Base-by-base conservation (phyloP, 78 protist genomes). In the Dictyostelium brefeldianum region DNA sequence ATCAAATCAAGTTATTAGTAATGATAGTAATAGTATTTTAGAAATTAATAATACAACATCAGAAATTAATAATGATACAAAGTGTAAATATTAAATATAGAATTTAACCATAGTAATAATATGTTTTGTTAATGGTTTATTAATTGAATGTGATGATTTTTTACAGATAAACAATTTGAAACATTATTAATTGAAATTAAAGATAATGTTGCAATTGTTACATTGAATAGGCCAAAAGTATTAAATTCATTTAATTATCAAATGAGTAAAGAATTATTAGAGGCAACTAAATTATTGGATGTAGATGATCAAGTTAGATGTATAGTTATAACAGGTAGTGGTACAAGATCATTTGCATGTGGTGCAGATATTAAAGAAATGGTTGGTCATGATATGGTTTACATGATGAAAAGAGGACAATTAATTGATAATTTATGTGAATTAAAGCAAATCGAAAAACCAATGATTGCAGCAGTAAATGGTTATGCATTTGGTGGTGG, bases 401-500 rank as follows among this genome's bases (percentile, higher is more conserved):
- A 94, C 20, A 79, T 81, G 64, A 50, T 54, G 67, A 4, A n/a
- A 11, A 31, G 4, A 27, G 64, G 69, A 47, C 81, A 95, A 22
- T 64, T 97, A 70, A 95, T 98, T 59, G 95, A 80, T 54, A 81
- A 57, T 18, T 53, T 83, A 17, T 48, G 65, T 8, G 46, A 64
- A 15, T 12, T 91, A 3, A n/a, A 43, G 15, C 12, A n/a, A 2
- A 81, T 81, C 12, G 71, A 50, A 29, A 98, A 96, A 94, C 99
- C 99, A 25, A 46, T 98, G 50, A 96, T 98, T 47, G 99, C 99
- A 11, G 99, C 99, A 1, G 99, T 98, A 50, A 96, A 95, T 70
- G 99, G 99, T 29, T 97, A 69, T 73, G 99, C 99, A n/a, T 83
- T 98, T 3, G 99, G 99, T 10, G 99, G 99, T n/a, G 99, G 99